Evolutionary conservation across 2,329 filamentous ascomycete species (phyloP), one percentile per base, ranked within the genome.

Genomic region (Fusarium hainanense): DNA sequence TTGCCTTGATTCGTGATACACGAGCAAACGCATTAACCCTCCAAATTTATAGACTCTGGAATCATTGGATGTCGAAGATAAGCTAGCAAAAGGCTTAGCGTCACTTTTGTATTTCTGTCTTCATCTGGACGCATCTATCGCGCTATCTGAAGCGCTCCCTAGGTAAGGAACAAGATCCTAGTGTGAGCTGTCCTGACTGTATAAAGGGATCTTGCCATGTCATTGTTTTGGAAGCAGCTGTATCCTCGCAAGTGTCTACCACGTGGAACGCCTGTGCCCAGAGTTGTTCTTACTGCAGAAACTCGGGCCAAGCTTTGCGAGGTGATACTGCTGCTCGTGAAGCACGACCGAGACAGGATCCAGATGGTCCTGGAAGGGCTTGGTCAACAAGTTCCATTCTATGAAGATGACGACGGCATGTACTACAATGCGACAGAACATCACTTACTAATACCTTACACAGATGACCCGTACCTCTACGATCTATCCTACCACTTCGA

Each of bases 401-500:
- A 81, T 40, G 43, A 61, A 14, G 67, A 74, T 4, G 77, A 80
- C 2, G 81, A 83, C 23, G 81, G 82, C 76, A 68, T 40, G 82
- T 80, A 16, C n/a, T 64, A 10, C 23, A 23, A 23, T 25, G 11
- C 37, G 32, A n/a, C 41, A 54, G 40, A 30, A 28, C 28, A 25
- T 27, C 50, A 48, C 48, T 23, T 37, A 47, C 68, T 75, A 41
- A 74, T 47, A 57, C 10, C 7, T 42, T 28, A 34, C 21, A 21
- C 20, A 77, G 78, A 80, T 37, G 82, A 84, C 52, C 83, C 86
- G 9, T 91, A 91, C 71, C 82, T 84, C 16, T 90, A 90, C 66
- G 87, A 92, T 1, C 81, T 91, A 6, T 82, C 82, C 7, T 87
- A 84, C 75, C 79, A 83, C 48, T 91, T 92, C 66, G 92, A 95